Evolutionary conservation across 495 filamentous ascomycete genomes (phyloP).

Genomic region (Penicillium argentinense): DNA sequence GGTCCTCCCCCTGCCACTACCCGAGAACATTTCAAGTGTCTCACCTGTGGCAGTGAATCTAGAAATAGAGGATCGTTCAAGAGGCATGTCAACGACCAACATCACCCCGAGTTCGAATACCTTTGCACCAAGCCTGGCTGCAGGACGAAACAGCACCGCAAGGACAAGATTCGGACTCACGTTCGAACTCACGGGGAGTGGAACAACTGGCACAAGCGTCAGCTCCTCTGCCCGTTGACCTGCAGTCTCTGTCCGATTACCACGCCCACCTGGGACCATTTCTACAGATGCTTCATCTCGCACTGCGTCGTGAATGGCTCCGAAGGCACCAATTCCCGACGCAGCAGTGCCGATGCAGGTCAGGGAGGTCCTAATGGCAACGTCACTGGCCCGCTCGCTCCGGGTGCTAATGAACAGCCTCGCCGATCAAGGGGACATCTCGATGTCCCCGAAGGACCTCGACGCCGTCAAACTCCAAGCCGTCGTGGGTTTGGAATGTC

Average conservation of each 20-base stretch:
- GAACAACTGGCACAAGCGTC: too few relatives aligned
- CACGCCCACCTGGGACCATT: background rate
- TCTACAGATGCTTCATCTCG: background rate
- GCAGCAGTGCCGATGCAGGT: background rate
- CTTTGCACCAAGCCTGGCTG: background rate
- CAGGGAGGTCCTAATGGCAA: background rate
- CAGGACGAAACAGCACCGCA: background rate
- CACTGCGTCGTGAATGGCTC: background rate
- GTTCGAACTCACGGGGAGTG: background rate
- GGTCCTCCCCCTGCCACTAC: too few relatives aligned
- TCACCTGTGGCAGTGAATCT: background rate
- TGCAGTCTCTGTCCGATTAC: background rate
- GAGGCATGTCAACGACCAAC: background rate
- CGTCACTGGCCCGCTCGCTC: too few relatives aligned
- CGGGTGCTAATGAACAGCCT: too few relatives aligned
- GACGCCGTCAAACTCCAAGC: too few relatives aligned
- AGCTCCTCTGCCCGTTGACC: background rate
- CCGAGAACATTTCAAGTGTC: background rate
- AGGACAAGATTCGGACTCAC: background rate
- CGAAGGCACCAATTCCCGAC: background rate
- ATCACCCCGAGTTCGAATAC: background rate
- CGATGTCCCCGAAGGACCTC: too few relatives aligned
- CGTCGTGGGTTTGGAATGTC: too few relatives aligned
- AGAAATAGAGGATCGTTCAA: background rate
- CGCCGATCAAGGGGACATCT: too few relatives aligned